These are phyloP conservation scores for Cucurbita ficifolia DNA, from an alignment of 306 rosid species.

Conservation along the genomic window DNA sequence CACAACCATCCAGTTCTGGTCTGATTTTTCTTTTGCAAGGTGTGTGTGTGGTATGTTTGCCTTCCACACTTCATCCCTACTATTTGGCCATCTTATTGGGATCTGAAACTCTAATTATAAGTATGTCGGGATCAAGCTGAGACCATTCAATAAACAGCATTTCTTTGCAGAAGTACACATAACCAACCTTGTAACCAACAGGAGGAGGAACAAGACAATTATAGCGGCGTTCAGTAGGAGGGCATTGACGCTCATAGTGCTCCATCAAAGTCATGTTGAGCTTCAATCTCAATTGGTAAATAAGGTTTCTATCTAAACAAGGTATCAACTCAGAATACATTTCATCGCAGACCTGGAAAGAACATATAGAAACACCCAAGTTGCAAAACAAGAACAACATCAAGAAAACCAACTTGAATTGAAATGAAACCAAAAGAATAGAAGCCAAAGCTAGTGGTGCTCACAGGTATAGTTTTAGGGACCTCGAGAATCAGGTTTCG, in stretches of 20 bases:
- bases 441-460: background rate
- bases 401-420: background rate
- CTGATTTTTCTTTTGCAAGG: constrained; percentile 50
- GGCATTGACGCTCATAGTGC: constrained; percentile 53
- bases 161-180: background rate
- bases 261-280: constrained; percentile 39
- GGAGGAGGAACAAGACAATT: constrained; percentile 50
- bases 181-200: constrained; percentile 35
- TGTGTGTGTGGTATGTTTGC: constrained; percentile 55
- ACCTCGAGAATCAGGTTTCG: constrained; percentile 20
- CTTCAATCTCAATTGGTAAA: constrained; percentile 33
- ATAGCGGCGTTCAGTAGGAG: constrained; percentile 35
- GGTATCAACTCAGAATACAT: constrained; percentile 41
- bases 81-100: constrained; percentile 45
- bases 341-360: constrained; percentile 25
- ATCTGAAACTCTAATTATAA: constrained; percentile 32
- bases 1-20: constrained; percentile 62
- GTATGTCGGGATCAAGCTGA: constrained; percentile 16
- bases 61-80: constrained; percentile 65
- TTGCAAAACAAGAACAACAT: background rate
- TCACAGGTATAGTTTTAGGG: constrained; percentile 30
- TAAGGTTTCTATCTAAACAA: constrained; percentile 42
- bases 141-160: background rate
- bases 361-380: too few relatives aligned
- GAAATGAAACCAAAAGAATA: background rate